These are phyloP conservation scores for Globisporangium nunn DNA, from an alignment of 352 stramenopile species.

Conservation along the genomic window DNA sequence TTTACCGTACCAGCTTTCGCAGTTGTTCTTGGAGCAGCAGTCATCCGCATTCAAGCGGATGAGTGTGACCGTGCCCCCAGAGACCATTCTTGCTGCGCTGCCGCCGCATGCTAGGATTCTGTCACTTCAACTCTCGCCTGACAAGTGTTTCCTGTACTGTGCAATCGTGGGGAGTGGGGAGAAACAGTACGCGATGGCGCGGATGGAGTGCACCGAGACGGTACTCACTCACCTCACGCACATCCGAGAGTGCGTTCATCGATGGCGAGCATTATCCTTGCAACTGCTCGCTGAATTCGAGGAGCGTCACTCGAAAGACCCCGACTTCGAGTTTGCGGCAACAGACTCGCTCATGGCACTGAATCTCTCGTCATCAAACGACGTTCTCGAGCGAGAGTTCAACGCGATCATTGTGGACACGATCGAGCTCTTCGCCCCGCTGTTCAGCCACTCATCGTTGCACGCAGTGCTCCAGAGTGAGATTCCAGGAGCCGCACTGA, in stretches of 20 bases:
- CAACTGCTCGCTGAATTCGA: slow-evolving; percentile 38
- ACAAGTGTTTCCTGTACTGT: slow-evolving; percentile 59
- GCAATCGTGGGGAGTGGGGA: slow-evolving; percentile 29
- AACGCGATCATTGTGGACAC: slow-evolving; percentile 38
- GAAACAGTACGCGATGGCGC: slow-evolving; percentile 32
- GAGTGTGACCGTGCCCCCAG: slow-evolving; percentile 27
- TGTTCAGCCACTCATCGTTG: slow-evolving; percentile 51
- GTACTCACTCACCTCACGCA: slow-evolving; percentile 20
- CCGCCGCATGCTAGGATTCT: slow-evolving; percentile 34
- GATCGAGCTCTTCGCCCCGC: slow-evolving; percentile 30
- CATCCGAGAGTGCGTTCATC: slow-evolving; percentile 20
- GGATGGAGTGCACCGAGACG: slow-evolving; percentile 53
- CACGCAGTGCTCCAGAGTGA: slow-evolving; percentile 30
- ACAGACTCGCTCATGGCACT: slow-evolving; percentile 5
- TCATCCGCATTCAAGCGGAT: slow-evolving; percentile 62
- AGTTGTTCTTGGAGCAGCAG: slow-evolving; percentile 56
- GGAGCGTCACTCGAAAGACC: slow-evolving; percentile 22
- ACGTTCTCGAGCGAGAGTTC: slow-evolving; percentile 51
- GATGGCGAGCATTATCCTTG: slow-evolving; percentile 29
- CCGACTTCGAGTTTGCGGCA: slow-evolving; percentile 32
- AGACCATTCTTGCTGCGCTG: slow-evolving; percentile 32
- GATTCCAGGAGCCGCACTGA: slow-evolving; percentile 30
- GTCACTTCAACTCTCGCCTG: slow-evolving; percentile 60
- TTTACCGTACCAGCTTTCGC: slow-evolving; percentile 56
- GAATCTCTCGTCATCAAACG: slow-evolving; percentile 10